Evolutionary conservation across 164 flowering plant genomes (phyloP), one percentile per base, ranked within the genome.

Genomic region (Echeveria elegans): DNA sequence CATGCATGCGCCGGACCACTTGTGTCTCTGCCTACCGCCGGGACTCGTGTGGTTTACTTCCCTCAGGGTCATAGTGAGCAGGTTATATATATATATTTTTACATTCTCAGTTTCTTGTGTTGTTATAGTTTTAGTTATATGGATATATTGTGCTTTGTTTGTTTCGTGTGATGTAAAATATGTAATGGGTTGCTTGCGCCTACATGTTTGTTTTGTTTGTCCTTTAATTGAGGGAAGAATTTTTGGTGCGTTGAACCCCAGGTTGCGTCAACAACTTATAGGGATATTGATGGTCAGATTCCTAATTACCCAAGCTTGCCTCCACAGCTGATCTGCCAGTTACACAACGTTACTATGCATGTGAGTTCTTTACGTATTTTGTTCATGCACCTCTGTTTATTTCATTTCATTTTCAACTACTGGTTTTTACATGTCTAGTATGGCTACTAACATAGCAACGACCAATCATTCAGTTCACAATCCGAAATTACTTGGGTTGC

Each of bases 1-100:
- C 95, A 90, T 80, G 97, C 97, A 14, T 90, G 97, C 62, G 97
- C 97, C 58, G 97, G 97, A 2, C 97, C 97, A 21, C 83, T 90
- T 12, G 95, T 90, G 64, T 88, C 86, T 30, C 80, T 88, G n/a
- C 97, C 95, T 2, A 79, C 87, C 0, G 74, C 85, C 6, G 92
- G 92, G 36, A 87, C 82, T 70, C 86, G 88, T 0, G 97, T 89
- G 64, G 93, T 89, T 66, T 89, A 89, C 81, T 85, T 89, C 50
- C 87, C 96, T 66, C 96, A 89, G 82, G 97, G 97, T 59, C 97
- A 90, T 29, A 88, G 95, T 28, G 97, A 90, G 75, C 97, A 90
- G 92, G 96, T 79, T 48, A 32, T n/a, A n/a, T n/a, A 31, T 18
- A 28, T 19, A 29, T 19, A 29, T 32, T 28, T 16, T n/a, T n/a